A percentile compares a stretch with the other conserved stretches of the same genome.
Evolutionary conservation across 1,139 yeast genomes (phyloP).

Genomic region (Geotrichum restrictum): DNA sequence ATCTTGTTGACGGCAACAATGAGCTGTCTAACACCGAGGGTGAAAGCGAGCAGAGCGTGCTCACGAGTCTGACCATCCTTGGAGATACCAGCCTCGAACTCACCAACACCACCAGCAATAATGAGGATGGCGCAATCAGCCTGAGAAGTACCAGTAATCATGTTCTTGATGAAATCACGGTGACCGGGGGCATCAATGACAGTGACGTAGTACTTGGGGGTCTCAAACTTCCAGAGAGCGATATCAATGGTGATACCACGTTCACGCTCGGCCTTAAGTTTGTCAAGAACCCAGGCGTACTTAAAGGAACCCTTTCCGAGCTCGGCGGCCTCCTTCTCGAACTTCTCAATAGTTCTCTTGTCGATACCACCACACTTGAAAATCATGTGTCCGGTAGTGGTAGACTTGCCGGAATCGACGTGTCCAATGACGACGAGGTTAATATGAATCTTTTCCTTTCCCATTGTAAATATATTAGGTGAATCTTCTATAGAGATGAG

Average conservation of each 20-base stretch:
- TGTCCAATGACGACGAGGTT: constrained; percentile 99
- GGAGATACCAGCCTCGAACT: constrained; percentile 92
- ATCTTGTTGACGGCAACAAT: constrained; percentile 90
- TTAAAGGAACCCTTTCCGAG: constrained; percentile 98
- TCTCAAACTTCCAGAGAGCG: constrained; percentile 94
- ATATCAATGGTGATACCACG: constrained; percentile 96
- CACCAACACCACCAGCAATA: constrained; percentile 91
- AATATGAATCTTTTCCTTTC: constrained; percentile 95
- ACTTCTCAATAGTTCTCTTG: constrained; percentile 98
- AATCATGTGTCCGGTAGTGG: constrained; percentile 98
- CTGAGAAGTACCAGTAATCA: constrained; percentile 93
- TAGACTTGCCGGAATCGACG: constrained; percentile 99
- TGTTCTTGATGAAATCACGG: constrained; percentile 94
- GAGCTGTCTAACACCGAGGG: constrained; percentile 85
- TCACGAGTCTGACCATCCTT: constrained; percentile 93
- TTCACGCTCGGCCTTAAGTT: constrained; percentile 94
- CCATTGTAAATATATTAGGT: constrained; percentile 44
- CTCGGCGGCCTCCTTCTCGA: constrained; percentile 98
- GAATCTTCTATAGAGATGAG: constrained; percentile 39
- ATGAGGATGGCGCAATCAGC: constrained; percentile 90
- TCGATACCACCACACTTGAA: constrained; percentile 92
- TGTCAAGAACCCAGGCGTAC: constrained; percentile 97
- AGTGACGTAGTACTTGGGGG: constrained; percentile 89
- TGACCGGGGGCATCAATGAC: constrained; percentile 95
- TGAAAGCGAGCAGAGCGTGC: constrained; percentile 86